Base-by-base conservation (phyloP, 805 yeast genomes). In the Cyberlindnera americana region DNA sequence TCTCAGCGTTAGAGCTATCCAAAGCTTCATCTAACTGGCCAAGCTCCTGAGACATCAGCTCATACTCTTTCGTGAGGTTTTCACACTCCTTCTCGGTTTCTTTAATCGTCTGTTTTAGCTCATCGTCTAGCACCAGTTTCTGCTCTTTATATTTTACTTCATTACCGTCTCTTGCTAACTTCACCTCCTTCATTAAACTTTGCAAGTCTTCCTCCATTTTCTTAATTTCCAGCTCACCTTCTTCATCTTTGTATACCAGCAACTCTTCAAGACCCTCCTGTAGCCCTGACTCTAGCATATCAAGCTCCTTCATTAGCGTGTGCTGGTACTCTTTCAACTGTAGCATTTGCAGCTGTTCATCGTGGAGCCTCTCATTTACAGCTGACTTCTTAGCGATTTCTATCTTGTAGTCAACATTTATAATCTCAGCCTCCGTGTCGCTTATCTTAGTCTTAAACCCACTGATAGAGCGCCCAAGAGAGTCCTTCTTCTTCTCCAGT, bases 231-330 rank as follows among this genome's bases (percentile, higher is more conserved):
- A 25, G 16, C 8, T 29, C 24, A 6, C 44, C 40, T 3, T 40
- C 37, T 4, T 40, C 36, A 37, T 47, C 52, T 12, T 39, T 40
- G 19, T 33, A 47, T 33, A 46, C 58, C 16, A 37, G 35, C 0
- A 67, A 65, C 4, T 48, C 41, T 14, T 56, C 49, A 5, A 70
- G 45, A 37, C 65, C 67, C 18, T 59, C 25, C 15, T 46, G 43
- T 21, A 44, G 24, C 27, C 27, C 19, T 8, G 22, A 46, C n/a
- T 59, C 54, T 26, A 67, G 45, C 35, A 68, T 66, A 44, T 60
- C 63, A 44, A 65, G 29, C 61, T 62, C 35, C 52, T 56, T 26
- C 47, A 52, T 14, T 57, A 50, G 24, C 50, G 48, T 16, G 27
- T 60, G 56, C 19, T 57, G 49, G 29, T 53, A 51, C 26, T 67